Evolutionary conservation across 805 yeast genomes (phyloP).

Genomic region (Blastobotrys chiropterorum): DNA sequence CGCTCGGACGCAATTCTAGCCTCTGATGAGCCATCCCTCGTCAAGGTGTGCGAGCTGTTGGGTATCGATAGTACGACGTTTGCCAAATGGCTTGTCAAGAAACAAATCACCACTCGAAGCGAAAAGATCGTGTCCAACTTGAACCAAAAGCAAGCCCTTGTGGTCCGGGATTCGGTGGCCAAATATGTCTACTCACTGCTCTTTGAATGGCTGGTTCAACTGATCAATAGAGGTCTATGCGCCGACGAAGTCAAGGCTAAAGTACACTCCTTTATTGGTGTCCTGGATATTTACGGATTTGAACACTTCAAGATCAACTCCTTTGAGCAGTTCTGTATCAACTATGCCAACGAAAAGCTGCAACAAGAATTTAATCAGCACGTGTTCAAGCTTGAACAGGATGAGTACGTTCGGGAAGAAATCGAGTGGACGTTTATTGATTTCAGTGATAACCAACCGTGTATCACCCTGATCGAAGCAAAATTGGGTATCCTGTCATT

Average conservation of each 20-base stretch:
- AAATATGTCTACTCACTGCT: conserved; percentile 87
- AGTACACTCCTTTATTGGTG: conserved; percentile 80
- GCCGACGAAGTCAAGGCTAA: conserved; percentile 58
- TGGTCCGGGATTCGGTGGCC: conserved; percentile 95
- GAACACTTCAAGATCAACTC: conserved; percentile 93
- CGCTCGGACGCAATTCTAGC: conserved; percentile 75
- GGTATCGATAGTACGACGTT: conserved; percentile 70
- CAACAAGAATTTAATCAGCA: conserved; percentile 98
- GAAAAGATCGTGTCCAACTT: conserved; percentile 85
- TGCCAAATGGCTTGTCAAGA: conserved; percentile 88
- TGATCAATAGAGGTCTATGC: conserved; percentile 76
- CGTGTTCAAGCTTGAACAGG: conserved; percentile 94
- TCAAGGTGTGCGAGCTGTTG: conserved; percentile 74
- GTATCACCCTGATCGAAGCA: conserved; percentile 86
- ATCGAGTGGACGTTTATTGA: conserved; percentile 97
- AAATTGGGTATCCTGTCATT: conserved; percentile 81
- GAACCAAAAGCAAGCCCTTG: conserved; percentile 75
- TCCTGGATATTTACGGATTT: conserved; percentile 93
- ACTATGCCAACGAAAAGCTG: conserved; percentile 92
- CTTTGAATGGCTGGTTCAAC: conserved; percentile 91
- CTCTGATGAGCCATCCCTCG: conserved; percentile 80
- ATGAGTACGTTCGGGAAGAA: conserved; percentile 85
- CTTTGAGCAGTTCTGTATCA: conserved; percentile 95
- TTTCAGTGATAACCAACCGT: conserved; percentile 94
- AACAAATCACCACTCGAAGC: conserved; percentile 85